Evolutionary conservation across 257 asterid species (phyloP), one percentile per base, ranked within the genome.

Genomic region (Linderniella brevidens): DNA sequence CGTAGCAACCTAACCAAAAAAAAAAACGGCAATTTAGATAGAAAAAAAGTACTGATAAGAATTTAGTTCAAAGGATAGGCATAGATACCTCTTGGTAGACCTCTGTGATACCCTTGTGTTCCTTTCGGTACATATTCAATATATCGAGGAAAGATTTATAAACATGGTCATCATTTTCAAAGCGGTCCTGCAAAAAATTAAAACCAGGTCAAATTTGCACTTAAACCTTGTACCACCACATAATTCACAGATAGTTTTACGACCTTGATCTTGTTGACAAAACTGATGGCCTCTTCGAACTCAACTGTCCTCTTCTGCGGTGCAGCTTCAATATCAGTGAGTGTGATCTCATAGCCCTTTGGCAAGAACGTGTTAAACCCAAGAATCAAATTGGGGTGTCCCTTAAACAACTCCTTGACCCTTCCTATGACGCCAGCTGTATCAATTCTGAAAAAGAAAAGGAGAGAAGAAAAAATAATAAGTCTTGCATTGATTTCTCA

Each of bases 51-150:
- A 41, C 3, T 8, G 18, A 13, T 8, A 16, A 47, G n/a, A 11
- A 17, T 18, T 41, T 5, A 25, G 17, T 25, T 25, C 40, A 44
- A 44, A 17, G 48, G 41, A 49, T 20, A 60, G 40, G 38, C 58
- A 52, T n/a, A n/a, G n/a, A n/a, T 58, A 90, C 99, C 99, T 90
- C 99, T 54, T 74, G 85, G 77, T 90, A 82, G 58, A 90, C 96
- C 64, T 86, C 99, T 37, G 68, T 63, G 47, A 90, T 90, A 57
- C 90, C 82, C 74, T 90, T 90, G 79, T 86, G 93, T 53, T 90
- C 99, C 69, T 90, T 90, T 41, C 99, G 64, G 48, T 86, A 90
- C 15, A 39, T 39, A 39, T 39, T 39, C 43, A 39, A 71, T 70
- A 90, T 82, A 69, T 82, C 96, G 41, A 90, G 78, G 83, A 90